Evolutionary conservation across 2,329 filamentous ascomycete species (phyloP).

Genomic region (Clarireedia sp.): DNA sequence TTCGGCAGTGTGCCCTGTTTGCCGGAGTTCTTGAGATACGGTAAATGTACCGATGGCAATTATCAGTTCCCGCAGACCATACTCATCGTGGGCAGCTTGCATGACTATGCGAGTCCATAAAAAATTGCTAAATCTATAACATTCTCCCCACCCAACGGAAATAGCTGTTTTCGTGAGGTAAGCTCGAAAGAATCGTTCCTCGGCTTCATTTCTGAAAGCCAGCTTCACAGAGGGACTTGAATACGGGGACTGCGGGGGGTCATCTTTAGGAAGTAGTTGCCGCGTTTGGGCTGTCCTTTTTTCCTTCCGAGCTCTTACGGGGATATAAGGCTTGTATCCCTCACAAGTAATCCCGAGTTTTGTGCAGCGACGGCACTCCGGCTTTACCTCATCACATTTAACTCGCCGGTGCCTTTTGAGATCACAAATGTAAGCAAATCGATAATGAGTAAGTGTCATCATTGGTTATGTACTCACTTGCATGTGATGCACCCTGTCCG

Average conservation of each 20-base stretch:
- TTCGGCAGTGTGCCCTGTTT: neutral
- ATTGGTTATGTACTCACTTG: constrained; percentile 7
- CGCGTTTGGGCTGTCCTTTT: neutral
- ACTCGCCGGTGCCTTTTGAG: constrained; percentile 4
- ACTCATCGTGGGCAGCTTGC: constrained; percentile 52
- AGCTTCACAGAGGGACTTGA: neutral
- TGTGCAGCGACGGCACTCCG: constrained; percentile 3
- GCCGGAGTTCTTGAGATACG: constrained; percentile 6
- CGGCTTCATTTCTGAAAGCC: constrained; percentile 38
- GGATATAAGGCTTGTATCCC: neutral
- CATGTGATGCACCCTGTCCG: constrained; percentile 8
- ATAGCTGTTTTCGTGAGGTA: constrained; percentile 2
- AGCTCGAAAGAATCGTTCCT: constrained; percentile 6
- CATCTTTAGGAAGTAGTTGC: neutral
- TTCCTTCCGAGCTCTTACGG: neutral
- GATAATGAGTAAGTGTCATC: neutral
- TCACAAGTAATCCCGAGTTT: constrained; percentile 5
- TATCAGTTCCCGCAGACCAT: constrained; percentile 54
- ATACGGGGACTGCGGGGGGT: neutral
- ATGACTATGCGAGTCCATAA: constrained; percentile 56
- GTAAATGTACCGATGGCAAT: constrained; percentile 52
- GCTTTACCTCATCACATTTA: constrained; percentile 9
- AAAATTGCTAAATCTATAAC: constrained; percentile 44
- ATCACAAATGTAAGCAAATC: neutral
- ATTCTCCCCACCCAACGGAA: constrained; percentile 37